These are phyloP conservation scores for Tillandsia fasciculata DNA, from an alignment of 176 grass and related monocot species.

Conservation along the genomic window DNA sequence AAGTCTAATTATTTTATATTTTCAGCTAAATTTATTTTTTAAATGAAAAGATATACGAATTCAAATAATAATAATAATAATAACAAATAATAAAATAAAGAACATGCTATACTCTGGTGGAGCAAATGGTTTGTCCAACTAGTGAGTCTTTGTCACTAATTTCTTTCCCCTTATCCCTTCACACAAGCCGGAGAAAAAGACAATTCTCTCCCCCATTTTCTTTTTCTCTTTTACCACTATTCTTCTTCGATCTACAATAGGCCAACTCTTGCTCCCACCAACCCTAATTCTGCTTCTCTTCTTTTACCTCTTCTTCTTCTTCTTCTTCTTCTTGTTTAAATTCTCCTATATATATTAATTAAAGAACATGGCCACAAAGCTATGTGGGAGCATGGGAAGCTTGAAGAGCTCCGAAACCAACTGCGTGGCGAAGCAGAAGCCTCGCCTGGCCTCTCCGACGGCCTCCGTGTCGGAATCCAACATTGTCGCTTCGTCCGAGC, in stretches of 20 bases:
- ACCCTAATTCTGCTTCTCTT: background rate
- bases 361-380: background rate
- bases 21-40: too few relatives aligned
- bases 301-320: background rate
- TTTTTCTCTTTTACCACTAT: background rate
- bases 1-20: too few relatives aligned
- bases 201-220: background rate
- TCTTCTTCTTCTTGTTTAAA: background rate
- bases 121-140: background rate
- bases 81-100: too few relatives aligned
- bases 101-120: too few relatives aligned
- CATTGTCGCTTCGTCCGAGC: constrained; percentile 25
- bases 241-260: too few relatives aligned
- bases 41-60: too few relatives aligned
- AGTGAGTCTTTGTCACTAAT: background rate
- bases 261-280: too few relatives aligned
- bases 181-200: background rate
- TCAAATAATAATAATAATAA: too few relatives aligned
- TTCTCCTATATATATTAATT: background rate
- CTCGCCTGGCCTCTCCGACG: constrained; percentile 33
- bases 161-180: background rate
- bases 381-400: background rate
- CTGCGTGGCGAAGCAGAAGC: constrained; percentile 31
- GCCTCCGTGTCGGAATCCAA: constrained; percentile 50
- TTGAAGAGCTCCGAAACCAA: background rate